phyloP scores from a whole-genome alignment of 257 asterid genomes.

The Salvia hispanica region DNA sequence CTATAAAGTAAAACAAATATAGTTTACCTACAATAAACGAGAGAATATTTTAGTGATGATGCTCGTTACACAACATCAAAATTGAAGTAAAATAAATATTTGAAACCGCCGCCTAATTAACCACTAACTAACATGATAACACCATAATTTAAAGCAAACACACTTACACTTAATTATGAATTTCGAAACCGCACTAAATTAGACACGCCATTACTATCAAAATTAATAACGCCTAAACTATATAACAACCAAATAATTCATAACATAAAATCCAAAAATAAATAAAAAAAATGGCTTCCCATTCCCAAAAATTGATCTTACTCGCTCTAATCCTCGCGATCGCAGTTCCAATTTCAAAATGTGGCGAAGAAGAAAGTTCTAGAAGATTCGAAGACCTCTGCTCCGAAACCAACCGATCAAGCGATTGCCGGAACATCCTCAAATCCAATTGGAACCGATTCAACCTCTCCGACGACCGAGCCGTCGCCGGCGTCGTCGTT shows the following conservation, averaged over 20 bases:
- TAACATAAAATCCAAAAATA: constrained; percentile 6
- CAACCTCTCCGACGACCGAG: not conserved
- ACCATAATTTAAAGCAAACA: not conserved
- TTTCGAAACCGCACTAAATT: not conserved
- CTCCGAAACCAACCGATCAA: not conserved
- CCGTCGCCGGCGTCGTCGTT: not conserved
- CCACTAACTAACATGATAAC: not conserved
- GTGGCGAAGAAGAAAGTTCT: not conserved
- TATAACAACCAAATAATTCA: constrained; percentile 29
- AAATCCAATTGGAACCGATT: not conserved
- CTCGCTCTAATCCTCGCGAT: constrained; percentile 12
- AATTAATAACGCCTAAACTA: constrained; percentile 9
- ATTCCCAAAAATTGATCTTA: not conserved
- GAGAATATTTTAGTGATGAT: too few relatives aligned
- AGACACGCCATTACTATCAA: not conserved
- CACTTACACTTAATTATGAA: not conserved
- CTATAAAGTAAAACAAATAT: too few relatives aligned
- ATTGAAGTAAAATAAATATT: too few relatives aligned
- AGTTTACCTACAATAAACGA: too few relatives aligned
- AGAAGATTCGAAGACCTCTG: not conserved
- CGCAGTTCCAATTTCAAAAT: constrained; percentile 12
- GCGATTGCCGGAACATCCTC: not conserved
- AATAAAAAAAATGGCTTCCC: constrained; percentile 12
- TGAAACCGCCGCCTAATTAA: too few relatives aligned
- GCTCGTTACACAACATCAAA: too few relatives aligned